Base-by-base conservation (phyloP, 805 yeast genomes). In the Metschnikowia santaceciliae region DNA sequence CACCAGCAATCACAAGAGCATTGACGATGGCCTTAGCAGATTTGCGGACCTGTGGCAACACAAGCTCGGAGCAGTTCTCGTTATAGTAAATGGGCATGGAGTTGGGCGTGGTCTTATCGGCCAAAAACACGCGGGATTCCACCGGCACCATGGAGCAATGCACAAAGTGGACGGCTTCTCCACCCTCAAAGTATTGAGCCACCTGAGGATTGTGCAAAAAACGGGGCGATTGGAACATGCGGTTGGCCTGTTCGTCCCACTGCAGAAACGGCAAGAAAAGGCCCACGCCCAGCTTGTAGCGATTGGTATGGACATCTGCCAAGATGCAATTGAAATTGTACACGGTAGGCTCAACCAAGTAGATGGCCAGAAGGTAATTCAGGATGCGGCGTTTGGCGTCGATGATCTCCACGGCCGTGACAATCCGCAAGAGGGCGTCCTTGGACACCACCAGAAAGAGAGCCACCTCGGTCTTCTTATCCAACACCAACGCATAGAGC, bases 1-100 rank as follows among this genome's bases (percentile, higher is more conserved):
- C 97, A 13, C 95, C 95, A 1, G 94, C 82, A 8, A 86, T 63
- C 6, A 87, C 80, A 73, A 96, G 88, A 22, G 89, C 59, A 56
- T 84, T 81, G 32, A 90, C 81, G 57, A 94, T 72, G 20, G 89
- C 66, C 37, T 79, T 71, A 1, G 92, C 89, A 0, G 87, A 80
- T 47, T 67, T 68, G 17, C 76, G 70, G 14, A 89, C 74, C 51
- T 86, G 85, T 32, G 72, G 74, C 19, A 78, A 74, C 34, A 87
- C 84, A 43, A 85, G 69, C 50, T 82, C 86, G 35, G 70, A 64
- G 59, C 94, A 89, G 47, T 77, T 73, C 30, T 72, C 72, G 61
- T 83, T 90, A 66, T 82, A 91, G 61, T 84, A 87, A 19, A 83
- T 73, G 48, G 90, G 90, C 65, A 89, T 74, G 1, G 95, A 80